Base-by-base conservation (phyloP, 2,329 filamentous ascomycete species). In the Apiospora rasikravindrae region DNA sequence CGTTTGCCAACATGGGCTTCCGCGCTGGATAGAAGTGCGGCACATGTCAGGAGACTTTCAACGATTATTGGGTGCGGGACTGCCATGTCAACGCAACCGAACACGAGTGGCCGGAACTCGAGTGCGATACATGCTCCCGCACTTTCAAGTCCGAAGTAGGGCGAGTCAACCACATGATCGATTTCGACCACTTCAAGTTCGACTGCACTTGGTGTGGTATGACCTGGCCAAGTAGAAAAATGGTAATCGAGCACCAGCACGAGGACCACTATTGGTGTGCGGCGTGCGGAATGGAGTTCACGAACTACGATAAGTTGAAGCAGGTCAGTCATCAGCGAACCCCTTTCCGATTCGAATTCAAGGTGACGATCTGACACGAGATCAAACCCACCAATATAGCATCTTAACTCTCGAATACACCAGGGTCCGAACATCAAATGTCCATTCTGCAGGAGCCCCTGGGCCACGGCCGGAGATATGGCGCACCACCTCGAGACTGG, bases 401-500 rank as follows among this genome's bases (percentile, higher is more conserved):
- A 92, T 73, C 81, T 88, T 2, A 87, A 86, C 37, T 91, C 88
- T 0, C 81, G 80, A 6, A 76, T 78, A 66, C 90, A 92, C 76
- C 81, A 82, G 0, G 85, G 85, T 70, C 72, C 67, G 0, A 78
- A 78, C 1, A 78, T 90, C 10, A 0, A 57, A 0, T 93, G 90
- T 69, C 89, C 87, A 0, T 91, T 89, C 76, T 92, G 90, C 80
- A 77, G 81, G 47, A 72, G 67, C 2, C 40, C 11, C 2, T 88
- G 83, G 73, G 80, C 84, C 13, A 86, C 86, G 0, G 88, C 89
- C 1, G 88, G 86, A 0, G 90, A 88, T 4, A 74, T 91, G 5
- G 77, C 82, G 0, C 83, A 90, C 76, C 88, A 92, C 73, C 79
- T 92, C 0, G 90, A 92, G 74, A 80, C 76, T 0, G 86, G 86